A percentile compares a stretch with the other conserved stretches of the same genome.
Conservation (phyloP, 2,329 filamentous ascomycete species). For the Fusarium napiforme region DNA sequence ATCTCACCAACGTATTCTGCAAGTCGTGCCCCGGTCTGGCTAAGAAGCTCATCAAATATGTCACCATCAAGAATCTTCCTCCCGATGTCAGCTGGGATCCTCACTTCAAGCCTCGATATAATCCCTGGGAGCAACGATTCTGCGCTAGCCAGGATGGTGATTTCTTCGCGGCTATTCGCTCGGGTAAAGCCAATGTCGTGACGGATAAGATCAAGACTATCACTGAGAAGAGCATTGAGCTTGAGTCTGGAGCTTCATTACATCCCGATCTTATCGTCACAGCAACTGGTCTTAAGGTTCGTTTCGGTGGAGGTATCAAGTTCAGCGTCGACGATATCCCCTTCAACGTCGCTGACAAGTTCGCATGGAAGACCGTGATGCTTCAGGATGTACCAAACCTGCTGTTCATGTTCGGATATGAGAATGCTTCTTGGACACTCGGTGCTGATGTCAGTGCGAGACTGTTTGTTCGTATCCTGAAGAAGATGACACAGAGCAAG, state of each 20-base stretch:
- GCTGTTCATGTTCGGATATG: conserved; percentile 68
- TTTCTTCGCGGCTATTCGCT: conserved; percentile 56
- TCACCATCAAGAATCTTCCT: conserved; percentile 60
- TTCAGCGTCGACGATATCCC: conserved; percentile 62
- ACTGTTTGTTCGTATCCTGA: conserved; percentile 62
- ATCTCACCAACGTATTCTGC: conserved; percentile 59
- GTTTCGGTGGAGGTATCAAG: conserved; percentile 63
- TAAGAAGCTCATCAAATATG: conserved; percentile 54
- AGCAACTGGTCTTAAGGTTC: conserved; percentile 70
- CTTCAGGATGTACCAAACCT: conserved; percentile 71
- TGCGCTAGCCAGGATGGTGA: conserved; percentile 65
- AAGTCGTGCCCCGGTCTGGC: conserved; percentile 59
- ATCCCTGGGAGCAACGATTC: conserved; percentile 75
- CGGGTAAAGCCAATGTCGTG: conserved; percentile 53
- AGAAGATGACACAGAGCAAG: conserved; percentile 58
- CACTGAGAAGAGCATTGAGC: conserved; percentile 55
- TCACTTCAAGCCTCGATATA: conserved; percentile 65
- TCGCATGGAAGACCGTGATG: conserved; percentile 70
- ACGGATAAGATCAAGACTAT: conserved; percentile 60
- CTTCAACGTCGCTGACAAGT: conserved; percentile 57
- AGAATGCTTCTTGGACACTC: conserved; percentile 70
- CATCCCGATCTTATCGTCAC: conserved; percentile 72
- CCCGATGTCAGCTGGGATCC: conserved; percentile 59
- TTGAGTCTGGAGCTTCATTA: conserved; percentile 57
- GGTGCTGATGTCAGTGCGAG: conserved; percentile 65